These are phyloP conservation scores for Haplographium delicatum DNA, from an alignment of 495 filamentous ascomycete species.

Conservation along the genomic window DNA sequence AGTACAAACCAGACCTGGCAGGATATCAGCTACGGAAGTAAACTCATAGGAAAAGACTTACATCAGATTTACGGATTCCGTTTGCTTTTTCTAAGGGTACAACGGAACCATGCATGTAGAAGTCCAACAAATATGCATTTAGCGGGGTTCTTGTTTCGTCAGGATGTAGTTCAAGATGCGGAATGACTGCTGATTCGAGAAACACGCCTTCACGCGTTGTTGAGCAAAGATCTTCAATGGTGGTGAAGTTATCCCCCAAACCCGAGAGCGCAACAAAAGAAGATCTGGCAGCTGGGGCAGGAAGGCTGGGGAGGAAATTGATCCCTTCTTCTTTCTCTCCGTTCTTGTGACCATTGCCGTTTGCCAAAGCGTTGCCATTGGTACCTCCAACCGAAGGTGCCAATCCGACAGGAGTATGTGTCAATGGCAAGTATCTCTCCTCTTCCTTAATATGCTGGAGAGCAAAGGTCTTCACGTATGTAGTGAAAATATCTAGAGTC, in stretches of 20 bases:
- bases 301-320: conserved; percentile 17
- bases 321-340: not conserved
- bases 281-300: conserved; percentile 45
- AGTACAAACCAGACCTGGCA: conserved; percentile 39
- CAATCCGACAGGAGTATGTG: conserved; percentile 38
- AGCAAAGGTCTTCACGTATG: conserved; percentile 64
- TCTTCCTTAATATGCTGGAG: conserved; percentile 49
- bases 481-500: conserved; percentile 56
- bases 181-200: conserved; percentile 65
- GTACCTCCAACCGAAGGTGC: conserved; percentile 10
- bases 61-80: conserved; percentile 52
- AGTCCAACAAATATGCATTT: conserved; percentile 72
- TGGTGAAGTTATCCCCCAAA: conserved; percentile 52
- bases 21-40: conserved; percentile 44
- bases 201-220: conserved; percentile 61
- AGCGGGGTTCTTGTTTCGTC: conserved; percentile 44
- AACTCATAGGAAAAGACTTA: conserved; percentile 53
- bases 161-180: conserved; percentile 53
- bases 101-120: conserved; percentile 64
- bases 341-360: not conserved
- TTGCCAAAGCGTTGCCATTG: not conserved
- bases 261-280: conserved; percentile 70
- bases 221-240: conserved; percentile 57
- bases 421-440: conserved; percentile 56
- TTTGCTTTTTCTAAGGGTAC: conserved; percentile 52